Base-by-base conservation (phyloP, 208 protist genomes). In the Trypanosoma lewisi region DNA sequence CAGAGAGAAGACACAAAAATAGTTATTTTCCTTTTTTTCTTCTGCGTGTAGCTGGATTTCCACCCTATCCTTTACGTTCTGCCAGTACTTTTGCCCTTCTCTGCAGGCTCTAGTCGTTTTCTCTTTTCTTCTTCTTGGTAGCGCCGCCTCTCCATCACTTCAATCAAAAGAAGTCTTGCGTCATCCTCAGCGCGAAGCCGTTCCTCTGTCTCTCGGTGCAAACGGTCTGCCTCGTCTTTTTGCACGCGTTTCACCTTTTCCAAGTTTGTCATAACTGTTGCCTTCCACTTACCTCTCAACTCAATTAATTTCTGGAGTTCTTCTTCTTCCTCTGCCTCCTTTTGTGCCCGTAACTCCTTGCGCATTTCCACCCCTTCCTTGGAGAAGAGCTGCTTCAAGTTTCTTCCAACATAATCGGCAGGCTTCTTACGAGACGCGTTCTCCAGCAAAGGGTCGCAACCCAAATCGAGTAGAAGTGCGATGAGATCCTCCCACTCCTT, bases 401-500 rank as follows among this genome's bases (percentile, higher is more conserved):
- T 77, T 14, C 90, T 78, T 23, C 77, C 74, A 27, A 96, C 83
- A 62, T 90, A 93, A 66, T 93, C 90, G 25, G 77, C 77, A 28
- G 90, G 77, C 63, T 79, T 87, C 65, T 94, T 93, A 39, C 78
- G 70, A 23, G 80, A 90, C 23, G 76, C 87, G 65, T 96, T 96
- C 67, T 91, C 75, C 56, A 85, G 72, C 37, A 63, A 36, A 8
- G 85, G 80, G 60, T 94, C 78, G 53, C 86, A 89, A 45, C 90
- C 90, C 0, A 78, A 73, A 54, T 78, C 65, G 25, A 96, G 78
- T 58, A 96, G 64, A 48, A 85, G 42, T 6, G 71, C 70, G 14
- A 94, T 77, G 33, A 96, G 80, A 67, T 85, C 75, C 73, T 93
- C 90, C 90, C 90, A 96, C 52, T 85, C 75, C 51, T 82, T 80